Evolutionary conservation across 345 rosid genomes (phyloP).

Genomic region (Erodium maritimum): DNA sequence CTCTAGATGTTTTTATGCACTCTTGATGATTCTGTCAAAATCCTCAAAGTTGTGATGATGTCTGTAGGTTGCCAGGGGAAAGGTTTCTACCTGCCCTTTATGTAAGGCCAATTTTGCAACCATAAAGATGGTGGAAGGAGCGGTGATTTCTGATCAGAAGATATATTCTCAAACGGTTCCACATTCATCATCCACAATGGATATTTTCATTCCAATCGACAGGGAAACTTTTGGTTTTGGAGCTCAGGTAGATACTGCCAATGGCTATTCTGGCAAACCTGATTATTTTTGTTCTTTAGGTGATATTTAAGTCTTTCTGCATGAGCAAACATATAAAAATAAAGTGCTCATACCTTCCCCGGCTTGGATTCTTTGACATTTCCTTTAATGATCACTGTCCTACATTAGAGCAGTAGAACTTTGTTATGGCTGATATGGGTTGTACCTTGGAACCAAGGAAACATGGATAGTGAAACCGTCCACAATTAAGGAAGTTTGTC

Average conservation of each 20-base stretch:
- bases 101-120: conserved; percentile 63
- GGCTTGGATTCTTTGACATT: background rate
- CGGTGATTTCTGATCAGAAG: conserved; percentile 71
- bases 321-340: no score
- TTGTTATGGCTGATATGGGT: background rate
- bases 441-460: background rate
- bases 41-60: background rate
- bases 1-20: background rate
- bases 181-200: conserved; percentile 25
- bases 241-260: conserved; percentile 31
- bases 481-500: no score
- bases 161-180: conserved; percentile 87
- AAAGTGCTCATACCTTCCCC: background rate
- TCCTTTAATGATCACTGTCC: background rate
- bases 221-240: conserved; percentile 26
- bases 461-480: background rate
- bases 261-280: background rate
- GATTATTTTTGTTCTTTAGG: background rate
- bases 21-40: background rate
- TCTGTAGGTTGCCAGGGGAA: conserved; percentile 46
- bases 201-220: conserved; percentile 29
- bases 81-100: conserved; percentile 64
- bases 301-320: background rate
- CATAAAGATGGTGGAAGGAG: conserved; percentile 70
- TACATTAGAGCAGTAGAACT: background rate